These are phyloP conservation scores for Hyphopichia fennica DNA, from an alignment of 1,139 yeast species.

Conservation along the genomic window DNA sequence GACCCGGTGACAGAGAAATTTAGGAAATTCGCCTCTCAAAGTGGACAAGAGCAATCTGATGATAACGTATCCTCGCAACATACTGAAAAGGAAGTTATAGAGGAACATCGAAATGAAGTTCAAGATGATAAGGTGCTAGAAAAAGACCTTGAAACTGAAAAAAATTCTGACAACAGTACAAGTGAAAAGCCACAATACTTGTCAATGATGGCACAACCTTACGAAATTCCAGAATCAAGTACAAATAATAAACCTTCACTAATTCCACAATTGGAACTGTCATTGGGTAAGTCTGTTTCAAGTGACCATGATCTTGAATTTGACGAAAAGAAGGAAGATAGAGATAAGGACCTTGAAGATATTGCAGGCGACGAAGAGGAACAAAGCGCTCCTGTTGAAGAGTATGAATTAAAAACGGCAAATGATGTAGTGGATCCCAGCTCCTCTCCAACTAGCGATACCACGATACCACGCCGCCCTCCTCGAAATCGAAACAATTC, in stretches of 20 bases:
- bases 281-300: constrained; percentile 5
- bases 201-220: constrained; percentile 4
- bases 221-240: not conserved
- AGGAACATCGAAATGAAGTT: constrained; percentile 8
- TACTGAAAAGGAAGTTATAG: not conserved
- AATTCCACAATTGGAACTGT: not conserved
- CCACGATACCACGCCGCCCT: not conserved
- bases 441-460: not conserved
- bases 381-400: constrained; percentile 14
- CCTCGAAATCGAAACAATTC: constrained; percentile 1
- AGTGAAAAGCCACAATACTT: not conserved
- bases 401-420: constrained; percentile 9
- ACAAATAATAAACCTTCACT: too few relatives aligned
- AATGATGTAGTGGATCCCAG: not conserved
- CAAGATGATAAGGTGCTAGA: not conserved
- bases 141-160: not conserved
- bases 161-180: too few relatives aligned
- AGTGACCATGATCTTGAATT: constrained; percentile 1
- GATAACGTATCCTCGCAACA: constrained; percentile 2
- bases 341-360: constrained; percentile 11
- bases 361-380: constrained; percentile 15
- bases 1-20: constrained; percentile 4
- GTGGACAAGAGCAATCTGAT: constrained; percentile 5
- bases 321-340: not conserved
- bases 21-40: not conserved